Evolutionary conservation across 129 eudicot species (phyloP).

Genomic region (Gnaphalium uliginosum): DNA sequence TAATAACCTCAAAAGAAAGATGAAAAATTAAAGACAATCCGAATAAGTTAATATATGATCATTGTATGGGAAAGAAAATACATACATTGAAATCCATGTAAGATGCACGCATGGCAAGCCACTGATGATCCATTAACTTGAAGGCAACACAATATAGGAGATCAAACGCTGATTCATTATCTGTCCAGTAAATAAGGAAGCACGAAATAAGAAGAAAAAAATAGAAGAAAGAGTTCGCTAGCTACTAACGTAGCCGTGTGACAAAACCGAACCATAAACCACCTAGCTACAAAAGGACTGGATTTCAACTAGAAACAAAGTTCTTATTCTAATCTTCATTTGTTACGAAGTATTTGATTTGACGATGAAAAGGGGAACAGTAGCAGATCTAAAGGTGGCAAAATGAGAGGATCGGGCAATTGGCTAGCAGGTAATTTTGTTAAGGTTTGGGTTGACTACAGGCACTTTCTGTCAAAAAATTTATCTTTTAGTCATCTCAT

Average conservation of each 20-base stretch:
- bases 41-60: not conserved
- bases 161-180: conserved; percentile 84
- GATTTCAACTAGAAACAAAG: not conserved
- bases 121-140: conserved; percentile 88
- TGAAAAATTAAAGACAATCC: not conserved
- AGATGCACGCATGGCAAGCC: conserved; percentile 98
- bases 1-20: conserved; percentile 11
- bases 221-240: not conserved
- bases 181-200: conserved; percentile 41
- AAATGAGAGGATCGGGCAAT: not conserved
- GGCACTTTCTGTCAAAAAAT: not conserved
- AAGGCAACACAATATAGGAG: conserved; percentile 85
- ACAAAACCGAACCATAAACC: not conserved
- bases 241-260: not conserved
- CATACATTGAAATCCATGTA: conserved; percentile 99
- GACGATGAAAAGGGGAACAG: not conserved
- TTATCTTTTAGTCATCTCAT: not conserved
- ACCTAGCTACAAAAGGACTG: conserved; percentile 2
- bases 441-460: not conserved
- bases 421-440: not conserved
- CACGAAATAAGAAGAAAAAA: not conserved
- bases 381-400: not conserved
- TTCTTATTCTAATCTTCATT: conserved; percentile 7
- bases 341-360: not conserved
- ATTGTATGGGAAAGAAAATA: conserved; percentile 25